Conservation (phyloP, 1,284 basidiomycete genomes). For the Caloboletus inedulis region DNA sequence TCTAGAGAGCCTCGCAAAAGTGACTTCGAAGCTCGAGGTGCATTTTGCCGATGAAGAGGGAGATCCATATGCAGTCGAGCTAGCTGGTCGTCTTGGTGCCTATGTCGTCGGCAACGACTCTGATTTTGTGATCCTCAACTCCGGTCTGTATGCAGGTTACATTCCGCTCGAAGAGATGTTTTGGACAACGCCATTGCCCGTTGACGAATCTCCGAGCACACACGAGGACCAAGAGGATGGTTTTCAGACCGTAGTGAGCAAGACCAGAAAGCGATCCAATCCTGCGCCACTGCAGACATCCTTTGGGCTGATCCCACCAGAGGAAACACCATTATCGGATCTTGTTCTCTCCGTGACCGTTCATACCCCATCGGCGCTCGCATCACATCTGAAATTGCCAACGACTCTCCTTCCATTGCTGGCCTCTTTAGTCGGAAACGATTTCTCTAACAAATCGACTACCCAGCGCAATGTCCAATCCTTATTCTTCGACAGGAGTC, state of each 20-base stretch:
- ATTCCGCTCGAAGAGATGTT: slow-evolving; percentile 78
- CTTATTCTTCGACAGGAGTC: slow-evolving; percentile 64
- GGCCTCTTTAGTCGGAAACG: slow-evolving; percentile 85
- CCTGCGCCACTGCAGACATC: slow-evolving; percentile 28
- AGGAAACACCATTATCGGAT: slow-evolving; percentile 32
- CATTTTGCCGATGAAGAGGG: slow-evolving; percentile 84
- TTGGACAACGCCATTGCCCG: slow-evolving; percentile 47
- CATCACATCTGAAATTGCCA: slow-evolving; percentile 66
- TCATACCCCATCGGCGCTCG: slow-evolving; percentile 65
- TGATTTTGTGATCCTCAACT: slow-evolving; percentile 77
- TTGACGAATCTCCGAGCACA: slow-evolving; percentile 25
- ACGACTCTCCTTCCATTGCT: slow-evolving; percentile 75
- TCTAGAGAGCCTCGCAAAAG: slow-evolving; percentile 43
- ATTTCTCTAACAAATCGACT: slow-evolving; percentile 59
- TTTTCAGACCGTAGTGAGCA: slow-evolving; percentile 57
- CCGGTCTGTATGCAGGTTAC: slow-evolving; percentile 73
- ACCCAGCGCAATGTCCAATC: slow-evolving; percentile 50
- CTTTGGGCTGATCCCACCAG: slow-evolving; percentile 57
- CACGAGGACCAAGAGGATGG: slow-evolving; percentile 46
- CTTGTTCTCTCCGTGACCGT: slow-evolving; percentile 54
- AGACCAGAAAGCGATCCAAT: slow-evolving; percentile 43
- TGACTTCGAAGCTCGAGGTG: slow-evolving; percentile 43
- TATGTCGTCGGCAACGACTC: slow-evolving; percentile 81
- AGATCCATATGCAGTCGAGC: slow-evolving; percentile 80
- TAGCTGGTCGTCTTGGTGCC: slow-evolving; percentile 71